Percentiles rank a stretch among this genome's conserved stretches.
phyloP scores from a whole-genome alignment of 805 yeast species.

The Metschnikowia vanudenii region DNA sequence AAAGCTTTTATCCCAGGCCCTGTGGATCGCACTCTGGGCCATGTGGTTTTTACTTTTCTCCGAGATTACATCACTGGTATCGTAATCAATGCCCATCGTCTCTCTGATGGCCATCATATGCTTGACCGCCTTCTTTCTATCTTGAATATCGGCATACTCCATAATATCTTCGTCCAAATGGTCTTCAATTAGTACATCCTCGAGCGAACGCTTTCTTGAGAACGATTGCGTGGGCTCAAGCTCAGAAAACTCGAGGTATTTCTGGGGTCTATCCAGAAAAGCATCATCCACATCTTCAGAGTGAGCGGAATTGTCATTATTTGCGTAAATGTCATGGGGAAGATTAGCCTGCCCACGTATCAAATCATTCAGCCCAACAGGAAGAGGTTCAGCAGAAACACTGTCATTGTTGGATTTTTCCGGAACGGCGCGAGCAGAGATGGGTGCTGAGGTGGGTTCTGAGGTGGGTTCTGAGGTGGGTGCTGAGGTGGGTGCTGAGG shows the following conservation, averaged over 20 bases:
- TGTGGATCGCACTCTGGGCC: background rate
- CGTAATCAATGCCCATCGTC: background rate
- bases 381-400: no score
- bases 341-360: no score
- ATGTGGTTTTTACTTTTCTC: background rate
- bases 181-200: constrained; percentile 8
- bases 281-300: background rate
- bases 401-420: no score
- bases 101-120: background rate
- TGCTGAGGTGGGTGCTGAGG: no score
- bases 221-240: constrained; percentile 3
- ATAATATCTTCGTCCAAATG: constrained; percentile 3
- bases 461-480: no score
- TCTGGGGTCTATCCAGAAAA: background rate
- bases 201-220: constrained; percentile 1
- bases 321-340: no score
- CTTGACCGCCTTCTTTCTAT: background rate
- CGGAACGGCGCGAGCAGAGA: no score
- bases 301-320: no score
- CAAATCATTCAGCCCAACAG: no score
- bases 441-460: no score
- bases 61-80: background rate
- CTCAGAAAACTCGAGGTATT: background rate
- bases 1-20: constrained; percentile 5
- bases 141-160: constrained; percentile 4